Conservation (phyloP, 805 yeast species). For the Metschnikowia drakensbergensis region DNA sequence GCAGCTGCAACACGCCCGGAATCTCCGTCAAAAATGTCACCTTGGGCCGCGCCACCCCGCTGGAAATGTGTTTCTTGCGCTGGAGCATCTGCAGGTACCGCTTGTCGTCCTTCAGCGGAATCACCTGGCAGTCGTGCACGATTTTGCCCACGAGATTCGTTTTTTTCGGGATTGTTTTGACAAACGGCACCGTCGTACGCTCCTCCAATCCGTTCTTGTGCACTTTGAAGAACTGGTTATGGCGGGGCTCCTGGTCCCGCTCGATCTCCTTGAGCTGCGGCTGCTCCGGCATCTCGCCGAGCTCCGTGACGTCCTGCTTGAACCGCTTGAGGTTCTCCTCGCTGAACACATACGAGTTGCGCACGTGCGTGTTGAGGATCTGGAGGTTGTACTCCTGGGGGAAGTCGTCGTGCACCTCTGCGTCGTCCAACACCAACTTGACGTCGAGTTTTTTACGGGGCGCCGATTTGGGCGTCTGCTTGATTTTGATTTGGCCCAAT, state of each 20-base stretch:
- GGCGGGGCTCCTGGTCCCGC: constrained; percentile 14
- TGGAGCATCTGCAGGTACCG: constrained; percentile 61
- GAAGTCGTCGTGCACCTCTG: constrained; percentile 38
- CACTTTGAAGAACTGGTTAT: constrained; percentile 25
- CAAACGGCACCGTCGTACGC: constrained; percentile 64
- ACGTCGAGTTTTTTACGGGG: constrained; percentile 39
- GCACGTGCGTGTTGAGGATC: constrained; percentile 73
- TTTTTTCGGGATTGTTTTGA: constrained; percentile 83
- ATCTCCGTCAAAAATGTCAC: constrained; percentile 71
- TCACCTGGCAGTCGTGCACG: constrained; percentile 86
- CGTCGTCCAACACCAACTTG: constrained; percentile 48
- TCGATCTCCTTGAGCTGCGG: constrained; percentile 41
- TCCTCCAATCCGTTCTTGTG: constrained; percentile 28
- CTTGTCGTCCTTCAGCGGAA: constrained; percentile 71
- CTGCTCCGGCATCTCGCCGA: constrained; percentile 50
- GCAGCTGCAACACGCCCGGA: constrained; percentile 85
- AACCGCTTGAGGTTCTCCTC: constrained; percentile 57
- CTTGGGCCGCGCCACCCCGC: constrained; percentile 51
- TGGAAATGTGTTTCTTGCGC: constrained; percentile 45
- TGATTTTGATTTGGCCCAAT: constrained; percentile 75
- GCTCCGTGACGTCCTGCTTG: constrained; percentile 45
- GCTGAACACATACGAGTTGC: constrained; percentile 81
- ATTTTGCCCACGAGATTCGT: constrained; percentile 84
- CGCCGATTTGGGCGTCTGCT: constrained; percentile 36
- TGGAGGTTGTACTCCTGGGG: constrained; percentile 84